Conservation (phyloP, 2,329 filamentous ascomycete species). For the Aspergillus tubingensis region DNA sequence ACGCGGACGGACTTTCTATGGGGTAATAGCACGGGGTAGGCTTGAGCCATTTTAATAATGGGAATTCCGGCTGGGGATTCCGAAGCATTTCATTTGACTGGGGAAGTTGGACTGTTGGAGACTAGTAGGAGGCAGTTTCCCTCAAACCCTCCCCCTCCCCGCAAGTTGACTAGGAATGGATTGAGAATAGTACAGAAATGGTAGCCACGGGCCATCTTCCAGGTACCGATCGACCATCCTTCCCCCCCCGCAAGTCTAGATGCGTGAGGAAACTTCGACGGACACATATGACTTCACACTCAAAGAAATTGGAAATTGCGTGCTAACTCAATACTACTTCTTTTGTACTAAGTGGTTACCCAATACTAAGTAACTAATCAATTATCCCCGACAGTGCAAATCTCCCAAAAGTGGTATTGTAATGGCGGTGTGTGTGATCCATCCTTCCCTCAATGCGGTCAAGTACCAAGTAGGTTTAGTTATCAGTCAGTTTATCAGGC, state of each 20-base stretch:
- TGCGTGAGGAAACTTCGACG: constrained; percentile 5
- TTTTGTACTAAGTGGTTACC: background rate
- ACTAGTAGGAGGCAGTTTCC: background rate
- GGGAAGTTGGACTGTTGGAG: background rate
- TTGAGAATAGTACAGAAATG: constrained; percentile 8
- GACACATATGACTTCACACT: constrained; percentile 7
- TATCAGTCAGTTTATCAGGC: background rate
- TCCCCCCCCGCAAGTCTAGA: constrained; percentile 18
- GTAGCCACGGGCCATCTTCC: constrained; percentile 17
- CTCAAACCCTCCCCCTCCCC: constrained; percentile 11
- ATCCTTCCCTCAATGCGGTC: too few relatives aligned
- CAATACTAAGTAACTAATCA: too few relatives aligned
- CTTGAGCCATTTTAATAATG: constrained; percentile 24
- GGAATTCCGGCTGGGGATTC: constrained; percentile 8
- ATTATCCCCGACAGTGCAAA: too few relatives aligned
- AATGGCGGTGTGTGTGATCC: background rate
- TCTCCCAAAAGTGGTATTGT: background rate
- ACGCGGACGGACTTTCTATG: constrained; percentile 14
- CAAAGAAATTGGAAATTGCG: background rate
- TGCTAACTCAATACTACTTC: background rate
- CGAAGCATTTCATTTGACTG: constrained; percentile 1
- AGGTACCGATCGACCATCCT: constrained; percentile 25
- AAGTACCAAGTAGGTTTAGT: background rate
- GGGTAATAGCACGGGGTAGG: constrained; percentile 14
- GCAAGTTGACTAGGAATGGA: constrained; percentile 22